Conservation (phyloP, 139 green algal species). For the Chlamydomonas sp. region DNA sequence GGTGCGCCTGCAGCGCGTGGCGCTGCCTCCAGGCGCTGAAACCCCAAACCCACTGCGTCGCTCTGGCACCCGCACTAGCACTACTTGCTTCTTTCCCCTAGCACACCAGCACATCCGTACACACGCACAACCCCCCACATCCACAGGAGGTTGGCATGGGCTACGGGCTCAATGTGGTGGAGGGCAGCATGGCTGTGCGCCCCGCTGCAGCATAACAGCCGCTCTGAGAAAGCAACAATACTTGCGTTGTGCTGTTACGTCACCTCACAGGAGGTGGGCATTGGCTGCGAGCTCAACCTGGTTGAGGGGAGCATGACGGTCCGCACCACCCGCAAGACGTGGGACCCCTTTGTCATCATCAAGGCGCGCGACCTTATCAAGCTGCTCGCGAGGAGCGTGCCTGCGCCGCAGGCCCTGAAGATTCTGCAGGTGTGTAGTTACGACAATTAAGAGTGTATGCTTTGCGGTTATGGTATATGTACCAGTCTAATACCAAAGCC, state of each 20-base stretch:
- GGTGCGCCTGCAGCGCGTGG: too few relatives aligned
- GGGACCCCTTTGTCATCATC: constrained; percentile 98
- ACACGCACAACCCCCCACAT: not conserved
- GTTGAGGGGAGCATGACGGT: constrained; percentile 98
- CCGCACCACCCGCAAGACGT: constrained; percentile 97
- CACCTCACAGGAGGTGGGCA: constrained; percentile 40
- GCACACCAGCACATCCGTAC: too few relatives aligned
- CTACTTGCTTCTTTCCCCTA: too few relatives aligned
- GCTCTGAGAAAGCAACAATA: not conserved
- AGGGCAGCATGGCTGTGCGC: constrained; percentile 96
- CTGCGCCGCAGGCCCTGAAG: constrained; percentile 82
- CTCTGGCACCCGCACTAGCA: too few relatives aligned
- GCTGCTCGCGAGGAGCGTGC: constrained; percentile 94
- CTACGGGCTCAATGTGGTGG: constrained; percentile 97
- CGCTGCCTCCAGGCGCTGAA: too few relatives aligned
- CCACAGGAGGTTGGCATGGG: constrained; percentile 57
- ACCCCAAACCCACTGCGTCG: too few relatives aligned
- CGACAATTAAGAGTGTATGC: not conserved
- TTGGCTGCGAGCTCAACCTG: constrained; percentile 97
- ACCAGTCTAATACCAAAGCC: too few relatives aligned
- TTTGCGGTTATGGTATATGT: not conserved
- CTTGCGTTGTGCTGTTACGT: not conserved
- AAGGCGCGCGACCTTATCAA: constrained; percentile 99
- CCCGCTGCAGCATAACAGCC: constrained; percentile 73
- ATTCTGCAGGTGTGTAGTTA: constrained; percentile 28